Conservation (phyloP, 257 asterid genomes). For the Plantago major region DNA sequence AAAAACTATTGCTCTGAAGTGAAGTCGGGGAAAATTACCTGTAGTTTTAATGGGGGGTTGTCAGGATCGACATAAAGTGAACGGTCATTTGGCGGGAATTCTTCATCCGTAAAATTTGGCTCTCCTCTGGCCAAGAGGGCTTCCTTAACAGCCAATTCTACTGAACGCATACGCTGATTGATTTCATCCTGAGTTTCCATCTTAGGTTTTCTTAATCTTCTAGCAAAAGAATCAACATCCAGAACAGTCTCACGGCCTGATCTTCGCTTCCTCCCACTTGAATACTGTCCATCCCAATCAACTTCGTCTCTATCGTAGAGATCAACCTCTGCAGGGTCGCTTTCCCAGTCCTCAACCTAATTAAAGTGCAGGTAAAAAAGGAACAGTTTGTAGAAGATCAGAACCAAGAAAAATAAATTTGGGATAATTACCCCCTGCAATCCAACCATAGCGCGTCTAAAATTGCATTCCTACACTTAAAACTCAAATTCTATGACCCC, state of each 20-base stretch:
- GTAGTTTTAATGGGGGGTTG: constrained; percentile 81
- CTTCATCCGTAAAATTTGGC: constrained; percentile 88
- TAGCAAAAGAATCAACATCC: constrained; percentile 88
- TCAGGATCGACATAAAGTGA: constrained; percentile 88
- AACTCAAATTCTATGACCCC: too few relatives aligned
- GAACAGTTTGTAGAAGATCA: constrained; percentile 13
- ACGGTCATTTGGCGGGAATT: constrained; percentile 90
- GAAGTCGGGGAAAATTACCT: constrained; percentile 41
- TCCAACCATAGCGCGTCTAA: not conserved
- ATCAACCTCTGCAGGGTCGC: constrained; percentile 99
- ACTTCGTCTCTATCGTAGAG: constrained; percentile 96
- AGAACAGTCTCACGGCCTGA: constrained; percentile 72
- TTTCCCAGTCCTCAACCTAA: constrained; percentile 99
- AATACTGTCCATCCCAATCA: constrained; percentile 99
- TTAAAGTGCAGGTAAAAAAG: constrained; percentile 12
- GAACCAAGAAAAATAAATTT: not conserved
- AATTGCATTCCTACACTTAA: not conserved
- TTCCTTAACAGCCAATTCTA: constrained; percentile 95
- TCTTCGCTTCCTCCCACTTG: constrained; percentile 96
- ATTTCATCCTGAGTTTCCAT: constrained; percentile 89
- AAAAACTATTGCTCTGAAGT: constrained; percentile 1
- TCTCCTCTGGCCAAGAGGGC: constrained; percentile 96
- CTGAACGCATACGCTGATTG: constrained; percentile 91
- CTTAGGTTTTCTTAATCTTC: constrained; percentile 89
- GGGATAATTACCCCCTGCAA: not conserved